These are phyloP conservation scores for Byssoonygena ceratinophila DNA, from an alignment of 2,329 filamentous ascomycete genomes.

Conservation along the genomic window DNA sequence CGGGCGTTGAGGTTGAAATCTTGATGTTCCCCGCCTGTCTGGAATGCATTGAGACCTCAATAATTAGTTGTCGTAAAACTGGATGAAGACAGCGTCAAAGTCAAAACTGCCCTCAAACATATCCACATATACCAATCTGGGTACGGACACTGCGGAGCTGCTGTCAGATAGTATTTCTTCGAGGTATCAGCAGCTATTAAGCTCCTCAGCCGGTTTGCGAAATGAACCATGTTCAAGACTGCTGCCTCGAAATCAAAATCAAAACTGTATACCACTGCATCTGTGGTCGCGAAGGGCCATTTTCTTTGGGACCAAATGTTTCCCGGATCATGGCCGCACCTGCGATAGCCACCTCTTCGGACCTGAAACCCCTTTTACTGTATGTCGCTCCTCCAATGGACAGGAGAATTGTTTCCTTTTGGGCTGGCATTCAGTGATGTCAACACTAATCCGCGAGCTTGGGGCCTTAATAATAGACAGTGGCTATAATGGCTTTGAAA, in stretches of 20 bases:
- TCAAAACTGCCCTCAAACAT: conserved; percentile 45
- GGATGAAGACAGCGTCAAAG: conserved; percentile 53
- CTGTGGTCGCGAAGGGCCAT: conserved; percentile 30
- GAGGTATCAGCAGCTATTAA: conserved; percentile 44
- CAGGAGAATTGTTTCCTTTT: conserved; percentile 60
- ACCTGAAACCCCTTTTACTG: conserved; percentile 55
- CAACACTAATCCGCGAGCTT: too few relatives aligned
- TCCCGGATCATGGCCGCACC: conserved; percentile 57
- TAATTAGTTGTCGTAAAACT: conserved; percentile 64
- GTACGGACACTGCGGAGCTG: conserved; percentile 58
- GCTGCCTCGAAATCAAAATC: conserved; percentile 63
- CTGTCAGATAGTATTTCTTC: conserved; percentile 51
- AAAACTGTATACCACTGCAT: conserved; percentile 59
- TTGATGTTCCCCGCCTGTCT: conserved; percentile 37
- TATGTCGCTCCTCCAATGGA: conserved; percentile 63
- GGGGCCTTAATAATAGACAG: too few relatives aligned
- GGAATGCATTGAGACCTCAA: conserved; percentile 49
- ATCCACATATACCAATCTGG: conserved; percentile 50
- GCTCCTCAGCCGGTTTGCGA: conserved; percentile 48
- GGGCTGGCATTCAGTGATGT: conserved; percentile 51
- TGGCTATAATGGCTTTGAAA: too few relatives aligned
- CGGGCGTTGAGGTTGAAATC: conserved; percentile 55
- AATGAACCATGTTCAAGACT: conserved; percentile 50
- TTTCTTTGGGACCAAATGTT: conserved; percentile 53
- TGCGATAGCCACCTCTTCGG: conserved; percentile 41